Base-by-base conservation (phyloP, 306 rosid genomes). In the Cicer bijugum region DNA sequence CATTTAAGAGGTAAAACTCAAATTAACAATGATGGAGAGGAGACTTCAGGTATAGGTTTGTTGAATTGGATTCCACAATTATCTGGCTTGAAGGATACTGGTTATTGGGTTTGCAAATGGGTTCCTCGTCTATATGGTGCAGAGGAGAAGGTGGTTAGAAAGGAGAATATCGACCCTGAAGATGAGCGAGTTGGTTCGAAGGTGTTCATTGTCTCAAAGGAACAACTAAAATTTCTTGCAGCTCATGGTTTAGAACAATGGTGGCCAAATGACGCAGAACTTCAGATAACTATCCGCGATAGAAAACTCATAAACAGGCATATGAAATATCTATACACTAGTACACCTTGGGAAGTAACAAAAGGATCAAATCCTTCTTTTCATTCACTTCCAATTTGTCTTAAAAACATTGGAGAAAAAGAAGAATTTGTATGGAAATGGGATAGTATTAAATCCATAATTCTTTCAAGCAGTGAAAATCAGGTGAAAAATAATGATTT, bases 321-420 rank as follows among this genome's bases (percentile, higher is more conserved):
- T 1, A 15, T 40, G 43, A 43, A 42, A 75, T 93, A 97, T 51
- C 74, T 90, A 64, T 86, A 86, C 70, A 65, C 70, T 16, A 62
- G 12, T 39, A 62, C 52, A 4, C 52, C 20, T 37, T 63, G 69
- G 63, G 53, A 75, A 50, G 52, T 39, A 39, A 77, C 94, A 10
- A 90, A 90, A 39, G 69, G 87, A 52, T 86, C 88, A 82, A 92
- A 87, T 77, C 94, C 92, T 6, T 89, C 89, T 70, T 92, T 87
- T 3, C 84, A 83, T 80, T 87, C 95, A 23, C 75, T 90, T 0
- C 90, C 91, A 28, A 16, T 75, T 88, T 84, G 89, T 70, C 28
- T 84, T 15, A 78, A 78, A 53, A 83, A 90, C 39, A 75, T 87
- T 17, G 90, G 90, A 52, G 87, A 90, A 68, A 90, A 70, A 59